Percentiles rank a stretch among this genome's conserved stretches.
phyloP scores from a whole-genome alignment of 768 basidiomycete genomes.

The Termitomyces sp. region DNA sequence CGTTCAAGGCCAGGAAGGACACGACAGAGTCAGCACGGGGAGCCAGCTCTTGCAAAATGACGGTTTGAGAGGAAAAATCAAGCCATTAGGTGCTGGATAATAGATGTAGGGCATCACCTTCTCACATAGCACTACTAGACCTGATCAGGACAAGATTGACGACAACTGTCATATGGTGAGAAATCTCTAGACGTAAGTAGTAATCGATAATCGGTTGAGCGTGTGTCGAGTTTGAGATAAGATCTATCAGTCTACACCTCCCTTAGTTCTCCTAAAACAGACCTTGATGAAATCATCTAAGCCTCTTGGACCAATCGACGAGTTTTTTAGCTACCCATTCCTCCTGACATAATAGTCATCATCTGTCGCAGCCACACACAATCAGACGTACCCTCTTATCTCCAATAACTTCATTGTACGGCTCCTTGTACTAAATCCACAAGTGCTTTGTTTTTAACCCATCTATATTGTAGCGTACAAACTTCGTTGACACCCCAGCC shows the following conservation, averaged over 20 bases:
- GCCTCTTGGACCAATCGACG: too few species aligned
- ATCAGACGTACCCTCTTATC: not conserved
- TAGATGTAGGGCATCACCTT: not conserved
- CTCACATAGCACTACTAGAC: constrained; percentile 3
- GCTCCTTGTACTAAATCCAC: too few species aligned
- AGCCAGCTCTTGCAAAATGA: not conserved
- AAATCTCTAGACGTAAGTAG: too few species aligned
- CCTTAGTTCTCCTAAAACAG: too few species aligned
- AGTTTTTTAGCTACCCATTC: too few species aligned
- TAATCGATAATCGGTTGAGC: not conserved
- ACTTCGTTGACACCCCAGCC: too few species aligned
- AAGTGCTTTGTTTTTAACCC: too few species aligned
- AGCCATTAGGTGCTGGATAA: not conserved
- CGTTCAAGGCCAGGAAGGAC: constrained; percentile 16
- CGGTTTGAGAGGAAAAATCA: not conserved
- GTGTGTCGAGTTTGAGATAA: not conserved
- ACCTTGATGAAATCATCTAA: too few species aligned
- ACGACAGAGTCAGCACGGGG: not conserved
- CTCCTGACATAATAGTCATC: not conserved
- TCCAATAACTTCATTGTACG: too few species aligned
- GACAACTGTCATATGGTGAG: constrained; percentile 14
- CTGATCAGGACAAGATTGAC: constrained; percentile 12
- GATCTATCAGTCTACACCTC: too few species aligned
- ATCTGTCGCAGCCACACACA: not conserved
- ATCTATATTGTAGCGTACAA: too few species aligned